These are phyloP conservation scores for Crithidia acanthocephali DNA, from an alignment of 208 protist genomes.

Conservation along the genomic window DNA sequence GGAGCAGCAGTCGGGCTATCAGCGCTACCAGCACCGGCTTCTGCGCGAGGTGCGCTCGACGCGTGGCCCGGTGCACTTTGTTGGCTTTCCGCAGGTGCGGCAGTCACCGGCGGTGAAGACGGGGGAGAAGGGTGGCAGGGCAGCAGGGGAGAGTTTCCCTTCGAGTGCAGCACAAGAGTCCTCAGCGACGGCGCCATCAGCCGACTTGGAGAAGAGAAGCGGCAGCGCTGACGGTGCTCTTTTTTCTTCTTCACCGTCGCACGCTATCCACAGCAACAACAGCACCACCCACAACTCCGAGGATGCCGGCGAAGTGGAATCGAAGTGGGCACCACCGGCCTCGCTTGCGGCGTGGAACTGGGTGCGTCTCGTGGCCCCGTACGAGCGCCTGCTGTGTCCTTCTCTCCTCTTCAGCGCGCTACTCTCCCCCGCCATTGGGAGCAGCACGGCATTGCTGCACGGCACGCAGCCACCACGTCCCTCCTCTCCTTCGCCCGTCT, in stretches of 20 bases:
- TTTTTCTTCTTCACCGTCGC: not conserved
- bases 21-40: slow-evolving; percentile 29
- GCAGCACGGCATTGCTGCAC: slow-evolving; percentile 15
- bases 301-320: not conserved
- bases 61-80: slow-evolving; percentile 43
- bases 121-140: not conserved
- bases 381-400: slow-evolving; percentile 65
- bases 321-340: slow-evolving; percentile 15
- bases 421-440: slow-evolving; percentile 32
- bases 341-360: slow-evolving; percentile 32
- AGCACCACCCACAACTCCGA: no score
- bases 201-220: no score
- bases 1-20: slow-evolving; percentile 29
- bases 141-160: not conserved
- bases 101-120: not conserved
- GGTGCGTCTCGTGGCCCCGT: slow-evolving; percentile 46
- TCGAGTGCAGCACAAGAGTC: no score
- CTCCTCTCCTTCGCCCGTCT: not conserved
- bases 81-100: slow-evolving; percentile 49
- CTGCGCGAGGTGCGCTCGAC: slow-evolving; percentile 54
- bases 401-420: slow-evolving; percentile 66
- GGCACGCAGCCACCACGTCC: slow-evolving; percentile 16
- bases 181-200: not conserved
- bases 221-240: not conserved
- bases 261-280: not conserved